Conservation (phyloP, 176 grass and related monocot genomes). For the Cenchrus americanus region DNA sequence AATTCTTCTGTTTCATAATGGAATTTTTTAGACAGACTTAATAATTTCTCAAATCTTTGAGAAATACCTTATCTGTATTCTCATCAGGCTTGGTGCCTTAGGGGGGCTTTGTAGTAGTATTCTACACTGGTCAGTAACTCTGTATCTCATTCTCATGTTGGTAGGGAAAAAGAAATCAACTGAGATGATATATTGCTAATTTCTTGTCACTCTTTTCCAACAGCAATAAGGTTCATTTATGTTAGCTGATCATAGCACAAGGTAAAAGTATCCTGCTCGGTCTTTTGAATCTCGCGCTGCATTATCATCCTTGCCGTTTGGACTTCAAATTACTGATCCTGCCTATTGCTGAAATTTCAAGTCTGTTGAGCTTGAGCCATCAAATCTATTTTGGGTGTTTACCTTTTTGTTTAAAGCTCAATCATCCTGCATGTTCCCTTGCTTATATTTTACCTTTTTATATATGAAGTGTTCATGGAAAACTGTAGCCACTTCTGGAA, state of each 20-base stretch:
- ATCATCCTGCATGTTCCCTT: not conserved
- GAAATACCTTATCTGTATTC: conserved; percentile 24
- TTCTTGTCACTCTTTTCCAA: not conserved
- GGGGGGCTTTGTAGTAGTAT: conserved; percentile 22
- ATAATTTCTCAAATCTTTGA: conserved; percentile 22
- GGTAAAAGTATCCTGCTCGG: conserved; percentile 5
- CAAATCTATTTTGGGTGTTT: conserved; percentile 13
- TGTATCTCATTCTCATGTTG: conserved; percentile 22
- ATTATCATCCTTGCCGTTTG: not conserved
- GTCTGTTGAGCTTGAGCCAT: conserved; percentile 26
- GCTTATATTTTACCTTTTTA: not conserved
- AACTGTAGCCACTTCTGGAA: not conserved
- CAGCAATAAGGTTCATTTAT: not conserved
- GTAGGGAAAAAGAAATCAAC: conserved; percentile 6
- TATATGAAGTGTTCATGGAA: not conserved
- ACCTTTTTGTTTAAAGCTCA: not conserved
- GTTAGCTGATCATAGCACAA: not conserved
- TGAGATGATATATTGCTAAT: not conserved
- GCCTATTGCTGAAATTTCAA: conserved; percentile 17
- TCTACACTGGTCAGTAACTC: conserved; percentile 4
- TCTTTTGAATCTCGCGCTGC: not conserved
- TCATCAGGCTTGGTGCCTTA: not conserved
- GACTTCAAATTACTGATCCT: conserved; percentile 5
- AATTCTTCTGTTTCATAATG: conserved; percentile 20
- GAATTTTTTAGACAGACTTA: conserved; percentile 21